These are phyloP conservation scores for Blastocystis sp. DNA, from an alignment of 352 stramenopile genomes.

Conservation along the genomic window DNA sequence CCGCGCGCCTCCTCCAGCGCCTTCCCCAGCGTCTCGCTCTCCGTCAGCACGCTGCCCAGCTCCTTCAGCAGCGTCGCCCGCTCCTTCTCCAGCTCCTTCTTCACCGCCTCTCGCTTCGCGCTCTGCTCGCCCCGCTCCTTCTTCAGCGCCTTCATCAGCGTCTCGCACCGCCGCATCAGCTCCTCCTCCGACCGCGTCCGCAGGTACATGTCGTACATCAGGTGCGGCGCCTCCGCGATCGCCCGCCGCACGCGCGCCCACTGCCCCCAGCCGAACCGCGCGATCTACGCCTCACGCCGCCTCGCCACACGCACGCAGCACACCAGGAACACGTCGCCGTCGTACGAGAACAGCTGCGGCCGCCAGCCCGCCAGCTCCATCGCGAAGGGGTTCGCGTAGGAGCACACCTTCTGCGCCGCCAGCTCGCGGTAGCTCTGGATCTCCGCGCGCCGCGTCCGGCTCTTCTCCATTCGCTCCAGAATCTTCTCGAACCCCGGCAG, in stretches of 20 bases:
- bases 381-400: not conserved
- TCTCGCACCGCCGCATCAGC: constrained; percentile 13
- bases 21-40: not conserved
- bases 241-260: not conserved
- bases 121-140: not conserved
- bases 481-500: constrained; percentile 76
- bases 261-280: constrained; percentile 22
- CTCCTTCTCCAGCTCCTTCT: constrained; percentile 2
- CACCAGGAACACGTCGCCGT: constrained; percentile 40
- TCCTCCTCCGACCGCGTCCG: constrained; percentile 46
- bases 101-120: not conserved
- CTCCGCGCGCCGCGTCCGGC: constrained; percentile 79
- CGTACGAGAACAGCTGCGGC: not conserved
- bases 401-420: not conserved
- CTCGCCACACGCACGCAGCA: not conserved
- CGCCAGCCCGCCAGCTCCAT: not conserved
- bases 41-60: not conserved
- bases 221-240: not conserved
- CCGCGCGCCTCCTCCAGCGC: not conserved
- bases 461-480: constrained; percentile 74
- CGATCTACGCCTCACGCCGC: constrained; percentile 22
- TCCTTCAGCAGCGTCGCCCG: not conserved
- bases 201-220: constrained; percentile 14
- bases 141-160: constrained; percentile 19
- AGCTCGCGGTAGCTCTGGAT: constrained; percentile 71